A percentile compares a stretch with the other conserved stretches of the same genome.
Evolutionary conservation across 345 rosid genomes (phyloP).

Genomic region (Gossypium thurberi): DNA sequence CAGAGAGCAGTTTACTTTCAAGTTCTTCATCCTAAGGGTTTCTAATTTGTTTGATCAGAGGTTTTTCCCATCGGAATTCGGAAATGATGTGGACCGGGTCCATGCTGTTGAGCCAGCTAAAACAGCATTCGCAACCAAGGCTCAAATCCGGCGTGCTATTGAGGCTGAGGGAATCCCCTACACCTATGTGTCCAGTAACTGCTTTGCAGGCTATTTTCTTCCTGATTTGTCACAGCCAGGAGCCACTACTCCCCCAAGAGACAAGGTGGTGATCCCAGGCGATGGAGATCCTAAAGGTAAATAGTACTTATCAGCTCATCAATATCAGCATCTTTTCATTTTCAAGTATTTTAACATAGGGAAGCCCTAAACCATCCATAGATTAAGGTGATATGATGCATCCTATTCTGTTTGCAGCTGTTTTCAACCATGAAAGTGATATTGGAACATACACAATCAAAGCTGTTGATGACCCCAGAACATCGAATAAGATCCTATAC

Average conservation of each 20-base stretch:
- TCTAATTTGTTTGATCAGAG: not conserved
- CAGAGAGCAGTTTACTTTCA: not conserved
- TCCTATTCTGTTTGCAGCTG: conserved; percentile 23
- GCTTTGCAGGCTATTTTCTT: conserved; percentile 2
- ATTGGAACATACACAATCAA: conserved; percentile 45
- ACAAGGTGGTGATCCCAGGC: not conserved
- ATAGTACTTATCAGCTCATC: not conserved
- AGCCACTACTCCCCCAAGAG: conserved; percentile 1
- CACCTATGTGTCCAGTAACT: not conserved
- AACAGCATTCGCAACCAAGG: not conserved
- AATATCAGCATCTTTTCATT: too few relatives aligned
- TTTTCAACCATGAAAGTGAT: conserved; percentile 53
- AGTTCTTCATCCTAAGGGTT: not conserved
- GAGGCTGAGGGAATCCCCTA: conserved; percentile 4
- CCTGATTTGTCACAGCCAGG: not conserved
- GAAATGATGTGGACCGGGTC: not conserved
- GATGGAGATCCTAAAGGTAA: not conserved
- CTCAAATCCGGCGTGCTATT: not conserved
- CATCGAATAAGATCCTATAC: conserved; percentile 54
- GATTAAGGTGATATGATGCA: not conserved
- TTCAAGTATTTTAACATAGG: too few relatives aligned
- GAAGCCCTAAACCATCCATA: too few relatives aligned
- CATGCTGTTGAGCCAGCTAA: not conserved
- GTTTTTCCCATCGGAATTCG: not conserved
- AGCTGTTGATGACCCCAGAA: conserved; percentile 56